Conservation (phyloP, 1,284 basidiomycete species). For the Cryptococcus sp. region DNA sequence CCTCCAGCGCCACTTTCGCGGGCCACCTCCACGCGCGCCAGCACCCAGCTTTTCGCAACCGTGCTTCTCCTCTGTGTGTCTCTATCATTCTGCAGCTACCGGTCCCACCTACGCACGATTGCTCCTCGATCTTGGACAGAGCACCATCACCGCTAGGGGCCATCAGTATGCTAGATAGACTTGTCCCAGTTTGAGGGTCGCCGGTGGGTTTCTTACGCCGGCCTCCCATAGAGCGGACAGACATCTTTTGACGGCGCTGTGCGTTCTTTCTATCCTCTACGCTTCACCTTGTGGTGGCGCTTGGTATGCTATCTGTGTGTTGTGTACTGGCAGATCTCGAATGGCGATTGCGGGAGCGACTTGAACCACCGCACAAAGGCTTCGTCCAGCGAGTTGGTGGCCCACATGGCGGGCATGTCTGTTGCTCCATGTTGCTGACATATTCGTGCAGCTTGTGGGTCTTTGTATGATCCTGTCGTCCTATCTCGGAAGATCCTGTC, state of each 20-base stretch:
- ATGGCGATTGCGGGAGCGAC: no score
- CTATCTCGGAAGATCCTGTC: no score
- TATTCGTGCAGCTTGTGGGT: no score
- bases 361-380: no score
- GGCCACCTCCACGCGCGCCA: not conserved
- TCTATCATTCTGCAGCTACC: conserved; percentile 2
- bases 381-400: no score
- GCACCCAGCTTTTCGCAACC: not conserved
- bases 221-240: conserved; percentile 44
- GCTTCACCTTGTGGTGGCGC: no score
- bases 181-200: conserved; percentile 47
- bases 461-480: no score
- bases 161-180: conserved; percentile 12
- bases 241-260: conserved; percentile 19
- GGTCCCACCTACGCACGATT: not conserved
- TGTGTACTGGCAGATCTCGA: no score
- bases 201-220: conserved; percentile 29
- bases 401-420: no score
- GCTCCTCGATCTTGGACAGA: not conserved
- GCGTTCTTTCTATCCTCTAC: not conserved
- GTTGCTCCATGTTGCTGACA: not conserved
- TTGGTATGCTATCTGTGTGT: no score
- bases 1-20: not conserved
- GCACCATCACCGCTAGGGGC: not conserved
- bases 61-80: not conserved